These are phyloP conservation scores for Xylaria longipes DNA, from an alignment of 495 filamentous ascomycete genomes.

Conservation along the genomic window DNA sequence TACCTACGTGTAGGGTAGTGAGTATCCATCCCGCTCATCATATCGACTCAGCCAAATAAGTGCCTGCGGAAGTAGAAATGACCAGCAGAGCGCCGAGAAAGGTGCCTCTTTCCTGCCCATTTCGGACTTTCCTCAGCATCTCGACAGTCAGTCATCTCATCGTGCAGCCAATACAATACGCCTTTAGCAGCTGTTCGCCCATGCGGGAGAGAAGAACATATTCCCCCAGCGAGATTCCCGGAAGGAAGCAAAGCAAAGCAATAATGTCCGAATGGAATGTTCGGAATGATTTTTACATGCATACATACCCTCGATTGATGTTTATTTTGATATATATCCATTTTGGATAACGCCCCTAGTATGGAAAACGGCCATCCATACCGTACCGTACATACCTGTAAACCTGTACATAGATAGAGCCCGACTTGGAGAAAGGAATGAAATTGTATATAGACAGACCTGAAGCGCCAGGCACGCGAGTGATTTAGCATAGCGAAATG, in stretches of 20 bases:
- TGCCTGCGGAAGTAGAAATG: too few species aligned
- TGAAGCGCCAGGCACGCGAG: background rate
- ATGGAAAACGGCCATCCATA: background rate
- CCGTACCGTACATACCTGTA: background rate
- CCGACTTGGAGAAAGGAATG: background rate
- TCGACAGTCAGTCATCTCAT: too few species aligned
- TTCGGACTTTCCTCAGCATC: too few species aligned
- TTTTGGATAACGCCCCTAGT: background rate
- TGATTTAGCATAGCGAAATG: constrained; percentile 9
- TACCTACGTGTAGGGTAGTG: too few species aligned
- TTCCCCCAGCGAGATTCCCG: background rate
- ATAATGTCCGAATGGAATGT: too few species aligned
- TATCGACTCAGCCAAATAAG: too few species aligned
- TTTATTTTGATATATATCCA: background rate
- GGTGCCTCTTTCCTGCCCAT: too few species aligned
- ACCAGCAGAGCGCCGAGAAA: too few species aligned
- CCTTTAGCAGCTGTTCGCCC: background rate
- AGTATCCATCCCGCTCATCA: too few species aligned
- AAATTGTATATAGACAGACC: constrained; percentile 2
- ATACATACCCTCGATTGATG: background rate
- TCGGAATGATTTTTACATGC: background rate
- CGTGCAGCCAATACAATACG: too few species aligned
- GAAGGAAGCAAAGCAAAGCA: background rate
- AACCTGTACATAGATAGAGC: background rate
- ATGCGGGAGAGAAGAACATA: background rate